These are phyloP conservation scores for Eimeria necatrix DNA, from an alignment of 169 alveolate genomes.

Conservation along the genomic window DNA sequence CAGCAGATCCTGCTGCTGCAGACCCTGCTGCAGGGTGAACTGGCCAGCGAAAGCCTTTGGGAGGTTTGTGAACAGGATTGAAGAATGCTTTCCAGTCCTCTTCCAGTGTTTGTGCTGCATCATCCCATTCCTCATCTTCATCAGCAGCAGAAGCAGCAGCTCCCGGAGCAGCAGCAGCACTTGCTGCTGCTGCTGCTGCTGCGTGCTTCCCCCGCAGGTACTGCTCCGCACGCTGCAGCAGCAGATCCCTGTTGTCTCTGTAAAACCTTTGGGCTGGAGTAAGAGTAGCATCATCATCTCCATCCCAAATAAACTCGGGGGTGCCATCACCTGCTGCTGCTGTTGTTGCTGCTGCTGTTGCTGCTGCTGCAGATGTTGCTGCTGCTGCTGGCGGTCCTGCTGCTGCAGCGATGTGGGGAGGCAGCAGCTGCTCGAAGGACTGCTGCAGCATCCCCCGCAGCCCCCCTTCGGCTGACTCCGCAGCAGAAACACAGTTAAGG, in stretches of 20 bases:
- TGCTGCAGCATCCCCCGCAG: conserved; percentile 36
- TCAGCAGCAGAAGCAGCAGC: background rate
- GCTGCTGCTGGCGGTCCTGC: conserved; percentile 4
- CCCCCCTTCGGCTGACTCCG: conserved; percentile 31
- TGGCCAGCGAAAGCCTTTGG: conserved; percentile 61
- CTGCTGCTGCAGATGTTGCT: background rate
- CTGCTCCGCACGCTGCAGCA: conserved; percentile 80
- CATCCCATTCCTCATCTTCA: conserved; percentile 52
- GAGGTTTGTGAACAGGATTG: conserved; percentile 35
- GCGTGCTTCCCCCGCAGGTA: conserved; percentile 76
- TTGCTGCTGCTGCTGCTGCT: conserved; percentile 58
- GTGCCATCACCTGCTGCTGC: background rate
- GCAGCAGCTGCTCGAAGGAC: conserved; percentile 51
- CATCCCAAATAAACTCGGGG: background rate
- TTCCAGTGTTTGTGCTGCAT: conserved; percentile 34
- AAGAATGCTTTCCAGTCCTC: conserved; percentile 50
- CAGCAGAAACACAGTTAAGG: conserved; percentile 41
- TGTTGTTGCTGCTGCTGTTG: background rate
- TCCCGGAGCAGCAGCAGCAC: background rate
- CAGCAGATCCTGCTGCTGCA: conserved; percentile 8
- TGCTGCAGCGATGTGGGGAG: conserved; percentile 53
- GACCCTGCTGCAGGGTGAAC: background rate
- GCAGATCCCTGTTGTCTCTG: conserved; percentile 78
- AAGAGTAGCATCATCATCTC: conserved; percentile 48
- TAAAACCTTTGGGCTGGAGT: conserved; percentile 84